Percentiles rank a stretch among this genome's conserved stretches.
These are phyloP conservation scores for Hypoxylon sp. DNA, from an alignment of 2,329 filamentous ascomycete genomes.

Conservation along the genomic window DNA sequence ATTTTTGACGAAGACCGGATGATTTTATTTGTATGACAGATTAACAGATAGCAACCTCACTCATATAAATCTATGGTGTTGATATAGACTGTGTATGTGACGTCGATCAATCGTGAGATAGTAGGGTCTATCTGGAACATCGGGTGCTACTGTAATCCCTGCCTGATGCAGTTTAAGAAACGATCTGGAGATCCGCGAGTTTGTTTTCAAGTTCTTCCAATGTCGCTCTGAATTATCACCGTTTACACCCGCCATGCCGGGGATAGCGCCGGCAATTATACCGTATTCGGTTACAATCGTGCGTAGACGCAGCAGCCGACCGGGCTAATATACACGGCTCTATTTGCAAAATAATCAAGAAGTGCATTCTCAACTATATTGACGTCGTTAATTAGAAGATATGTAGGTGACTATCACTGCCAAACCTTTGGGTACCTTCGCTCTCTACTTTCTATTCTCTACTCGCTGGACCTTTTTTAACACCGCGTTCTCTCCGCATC, in stretches of 20 bases:
- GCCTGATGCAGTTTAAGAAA: neutral
- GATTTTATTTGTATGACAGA: neutral
- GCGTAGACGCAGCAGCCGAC: neutral
- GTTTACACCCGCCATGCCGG: no score
- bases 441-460: neutral
- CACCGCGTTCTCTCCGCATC: no score
- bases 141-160: neutral
- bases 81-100: neutral
- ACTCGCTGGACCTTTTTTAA: neutral
- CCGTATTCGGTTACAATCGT: neutral
- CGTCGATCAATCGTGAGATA: neutral
- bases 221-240: neutral
- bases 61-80: neutral
- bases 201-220: neutral
- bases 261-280: neutral
- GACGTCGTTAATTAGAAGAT: neutral
- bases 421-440: no score
- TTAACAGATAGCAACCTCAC: neutral
- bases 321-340: neutral
- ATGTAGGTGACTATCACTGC: no score
- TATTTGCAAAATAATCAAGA: neutral
- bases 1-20: constrained; percentile 17
- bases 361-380: neutral
- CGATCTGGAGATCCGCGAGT: neutral
- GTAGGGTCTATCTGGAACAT: neutral